Evolutionary conservation across 139 green algal species (phyloP).

Genomic region (Trebouxia sp.): DNA sequence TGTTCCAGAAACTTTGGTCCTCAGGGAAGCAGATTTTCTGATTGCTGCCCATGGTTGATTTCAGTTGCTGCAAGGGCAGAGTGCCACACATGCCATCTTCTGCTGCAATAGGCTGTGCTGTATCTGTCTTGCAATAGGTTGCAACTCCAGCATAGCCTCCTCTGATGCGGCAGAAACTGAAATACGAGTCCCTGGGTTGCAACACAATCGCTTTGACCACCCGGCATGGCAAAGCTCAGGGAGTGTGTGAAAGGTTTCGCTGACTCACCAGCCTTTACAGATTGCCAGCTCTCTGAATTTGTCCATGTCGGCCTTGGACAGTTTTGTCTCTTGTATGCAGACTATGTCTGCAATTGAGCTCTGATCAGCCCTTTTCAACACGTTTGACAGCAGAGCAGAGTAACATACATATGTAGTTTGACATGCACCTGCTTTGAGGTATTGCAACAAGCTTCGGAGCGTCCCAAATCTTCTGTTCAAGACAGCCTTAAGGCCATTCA

Average conservation of each 20-base stretch:
- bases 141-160: conserved; percentile 61
- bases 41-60: neutral
- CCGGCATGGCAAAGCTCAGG: neutral
- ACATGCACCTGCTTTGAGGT: conserved; percentile 18
- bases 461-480: conserved; percentile 25
- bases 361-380: neutral
- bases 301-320: conserved; percentile 45
- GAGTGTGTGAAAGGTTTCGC: no score
- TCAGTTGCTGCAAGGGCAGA: neutral
- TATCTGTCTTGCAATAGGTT: conserved; percentile 48
- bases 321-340: conserved; percentile 65
- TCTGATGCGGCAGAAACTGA: conserved; percentile 41
- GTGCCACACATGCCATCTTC: conserved; percentile 53
- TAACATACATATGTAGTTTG: neutral
- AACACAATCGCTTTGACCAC: neutral
- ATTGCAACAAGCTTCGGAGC: conserved; percentile 17
- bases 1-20: neutral
- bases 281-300: conserved; percentile 41
- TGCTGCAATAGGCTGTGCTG: conserved; percentile 35
- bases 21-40: conserved; percentile 7
- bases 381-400: neutral
- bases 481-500: conserved; percentile 40
- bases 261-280: conserved; percentile 53
- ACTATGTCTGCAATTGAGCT: conserved; percentile 37
- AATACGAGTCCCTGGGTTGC: conserved; percentile 60